Base-by-base conservation (phyloP, 2,329 filamentous ascomycete species). In the Aplosporella prunicola region DNA sequence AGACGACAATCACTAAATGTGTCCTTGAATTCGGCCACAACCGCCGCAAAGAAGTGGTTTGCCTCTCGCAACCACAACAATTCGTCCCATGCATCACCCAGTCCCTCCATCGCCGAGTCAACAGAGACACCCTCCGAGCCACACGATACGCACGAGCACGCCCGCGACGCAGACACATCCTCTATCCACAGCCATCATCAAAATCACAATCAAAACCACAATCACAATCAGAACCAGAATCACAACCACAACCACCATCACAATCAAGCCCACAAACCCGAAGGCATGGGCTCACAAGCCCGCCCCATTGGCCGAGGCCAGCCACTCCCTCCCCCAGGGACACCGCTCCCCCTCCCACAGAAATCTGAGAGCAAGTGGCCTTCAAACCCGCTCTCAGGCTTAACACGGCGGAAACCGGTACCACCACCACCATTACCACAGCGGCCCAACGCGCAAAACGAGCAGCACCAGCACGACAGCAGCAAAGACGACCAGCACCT, bases 311-410 rank as follows among this genome's bases (percentile, higher is more conserved):
- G 87, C 1, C 74, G 86, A 25, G 86, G 86, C 0, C 80, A 82
- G 48, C 86, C 86, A 1, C 65, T 93, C 13, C 86, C 85, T 31
- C 85, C 86, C 7, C 83, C 82, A 2, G 87, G 86, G 2, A 78
- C 73, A 29, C 86, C 87, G 3, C 68, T 93, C 1, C 86, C 87
- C 2, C 74, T 68, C 27, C 80, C 80, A 26, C 78, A 78, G 23
- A 73, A 68, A 37, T 72, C 67, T 40, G 70, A 74, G 5, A 76
- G 16, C 13, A 38, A 38, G 13, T 38, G 35, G 35, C n/a, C n/a
- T n/a, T n/a, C n/a, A n/a, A n/a, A n/a, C n/a, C n/a, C n/a, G n/a
- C n/a, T n/a, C n/a, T n/a, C n/a, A n/a, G n/a, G n/a, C n/a, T n/a
- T n/a, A n/a, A n/a, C n/a, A n/a, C n/a, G n/a, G n/a, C n/a, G n/a